These are phyloP conservation scores for Lignosus rhinocerotis DNA, from an alignment of 1,284 basidiomycete species.

Conservation along the genomic window DNA sequence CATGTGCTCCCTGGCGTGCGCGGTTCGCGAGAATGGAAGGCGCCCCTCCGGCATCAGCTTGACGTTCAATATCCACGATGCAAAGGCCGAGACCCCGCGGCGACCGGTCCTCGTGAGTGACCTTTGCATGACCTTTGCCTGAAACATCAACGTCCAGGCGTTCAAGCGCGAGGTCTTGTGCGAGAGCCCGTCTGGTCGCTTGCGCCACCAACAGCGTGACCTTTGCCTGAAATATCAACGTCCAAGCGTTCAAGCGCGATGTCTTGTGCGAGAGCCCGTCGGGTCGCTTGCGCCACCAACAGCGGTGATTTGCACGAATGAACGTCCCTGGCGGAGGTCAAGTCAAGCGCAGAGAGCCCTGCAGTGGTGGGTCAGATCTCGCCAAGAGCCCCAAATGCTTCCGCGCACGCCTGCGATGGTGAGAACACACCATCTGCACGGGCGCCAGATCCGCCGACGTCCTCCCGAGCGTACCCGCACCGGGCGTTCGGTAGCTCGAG, in stretches of 20 bases:
- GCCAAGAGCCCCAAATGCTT: constrained; percentile 8
- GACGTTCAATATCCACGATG: constrained; percentile 8
- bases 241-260: too few relatives aligned
- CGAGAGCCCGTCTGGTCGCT: too few relatives aligned
- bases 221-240: too few relatives aligned
- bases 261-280: too few relatives aligned
- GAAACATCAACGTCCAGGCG: too few relatives aligned
- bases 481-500: constrained; percentile 22
- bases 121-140: too few relatives aligned
- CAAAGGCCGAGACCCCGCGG: neutral
- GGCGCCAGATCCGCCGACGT: constrained; percentile 15
- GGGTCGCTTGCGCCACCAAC: neutral
- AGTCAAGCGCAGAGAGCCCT: too few relatives aligned
- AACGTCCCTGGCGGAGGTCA: too few relatives aligned
- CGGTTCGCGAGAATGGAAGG: constrained; percentile 20
- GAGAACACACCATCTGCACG: constrained; percentile 2
- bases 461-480: constrained; percentile 16
- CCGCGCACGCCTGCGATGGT: constrained; percentile 11
- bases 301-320: too few relatives aligned
- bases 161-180: too few relatives aligned
- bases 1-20: constrained; percentile 6
- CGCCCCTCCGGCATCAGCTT: neutral
- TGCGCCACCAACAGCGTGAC: neutral
- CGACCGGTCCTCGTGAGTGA: too few relatives aligned
- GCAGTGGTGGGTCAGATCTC: neutral